phyloP scores from a whole-genome alignment of 2,329 filamentous ascomycete species.

The Aspergillus costaricaensis region DNA sequence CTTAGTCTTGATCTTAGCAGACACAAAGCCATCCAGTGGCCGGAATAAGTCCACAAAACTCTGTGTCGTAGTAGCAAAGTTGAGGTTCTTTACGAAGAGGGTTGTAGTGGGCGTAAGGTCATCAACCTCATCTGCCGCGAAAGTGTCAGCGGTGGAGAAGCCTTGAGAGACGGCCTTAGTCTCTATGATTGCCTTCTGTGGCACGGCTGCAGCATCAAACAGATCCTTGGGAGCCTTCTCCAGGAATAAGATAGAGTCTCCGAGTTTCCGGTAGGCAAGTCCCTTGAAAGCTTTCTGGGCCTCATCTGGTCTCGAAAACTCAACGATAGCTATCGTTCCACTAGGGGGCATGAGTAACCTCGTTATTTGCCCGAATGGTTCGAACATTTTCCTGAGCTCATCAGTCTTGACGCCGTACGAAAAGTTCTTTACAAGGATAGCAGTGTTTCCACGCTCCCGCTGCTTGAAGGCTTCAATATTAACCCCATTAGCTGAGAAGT shows the following conservation, averaged over 20 bases:
- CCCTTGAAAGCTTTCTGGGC: conserved; percentile 81
- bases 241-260: conserved; percentile 86
- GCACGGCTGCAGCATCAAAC: conserved; percentile 54
- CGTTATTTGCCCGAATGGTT: conserved; percentile 79
- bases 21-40: conserved; percentile 82
- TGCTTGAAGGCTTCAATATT: conserved; percentile 90
- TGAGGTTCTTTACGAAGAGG: conserved; percentile 90
- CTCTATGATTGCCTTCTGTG: conserved; percentile 33
- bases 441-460: conserved; percentile 78
- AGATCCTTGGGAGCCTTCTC: conserved; percentile 89
- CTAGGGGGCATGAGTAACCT: conserved; percentile 88
- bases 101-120: conserved; percentile 66
- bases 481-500: conserved; percentile 83
- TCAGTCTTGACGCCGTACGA: conserved; percentile 77
- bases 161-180: conserved; percentile 40
- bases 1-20: conserved; percentile 89
- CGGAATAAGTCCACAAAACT: conserved; percentile 76
- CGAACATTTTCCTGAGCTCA: conserved; percentile 78
- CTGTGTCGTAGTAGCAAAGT: conserved; percentile 81
- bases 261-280: conserved; percentile 85
- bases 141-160: conserved; percentile 46
- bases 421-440: conserved; percentile 94
- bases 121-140: conserved; percentile 43
- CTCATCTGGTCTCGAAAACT: conserved; percentile 77
- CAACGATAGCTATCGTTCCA: conserved; percentile 90